phyloP scores from a whole-genome alignment of 2,329 filamentous ascomycete genomes.

The Berkeleyomyces rouxiae region DNA sequence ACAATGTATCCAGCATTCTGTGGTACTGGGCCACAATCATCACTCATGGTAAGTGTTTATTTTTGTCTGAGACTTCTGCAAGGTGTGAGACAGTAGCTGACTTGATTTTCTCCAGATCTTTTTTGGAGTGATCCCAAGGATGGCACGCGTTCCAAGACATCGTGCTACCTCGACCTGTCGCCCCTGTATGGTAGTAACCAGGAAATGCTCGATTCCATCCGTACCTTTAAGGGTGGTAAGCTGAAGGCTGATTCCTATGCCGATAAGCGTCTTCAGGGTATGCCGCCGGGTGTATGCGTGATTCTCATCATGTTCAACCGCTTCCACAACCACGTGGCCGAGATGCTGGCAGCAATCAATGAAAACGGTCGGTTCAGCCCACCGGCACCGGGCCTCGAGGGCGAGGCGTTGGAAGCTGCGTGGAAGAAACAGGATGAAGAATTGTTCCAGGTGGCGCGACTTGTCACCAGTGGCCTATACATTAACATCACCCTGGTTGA shows the following conservation, averaged over 20 bases:
- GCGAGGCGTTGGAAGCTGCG: conserved; percentile 31
- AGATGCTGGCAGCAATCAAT: conserved; percentile 70
- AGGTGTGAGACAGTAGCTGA: neutral
- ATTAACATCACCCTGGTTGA: conserved; percentile 65
- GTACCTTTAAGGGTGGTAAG: conserved; percentile 53
- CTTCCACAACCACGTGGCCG: conserved; percentile 77
- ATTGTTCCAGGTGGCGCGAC: conserved; percentile 59
- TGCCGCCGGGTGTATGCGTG: conserved; percentile 56
- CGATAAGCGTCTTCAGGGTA: conserved; percentile 51
- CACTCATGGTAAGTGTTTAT: conserved; percentile 40
- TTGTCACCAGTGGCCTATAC: conserved; percentile 60
- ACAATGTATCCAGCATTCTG: conserved; percentile 54
- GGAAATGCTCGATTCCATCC: conserved; percentile 46
- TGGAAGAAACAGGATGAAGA: conserved; percentile 62
- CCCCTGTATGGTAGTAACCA: conserved; percentile 56
- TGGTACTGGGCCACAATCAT: conserved; percentile 61
- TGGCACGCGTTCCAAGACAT: conserved; percentile 45
- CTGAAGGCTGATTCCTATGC: conserved; percentile 59
- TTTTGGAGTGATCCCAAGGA: conserved; percentile 53
- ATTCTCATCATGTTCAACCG: conserved; percentile 63
- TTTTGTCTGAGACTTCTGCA: neutral
- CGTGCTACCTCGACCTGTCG: conserved; percentile 54
- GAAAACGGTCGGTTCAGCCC: conserved; percentile 63
- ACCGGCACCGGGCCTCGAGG: conserved; percentile 33
- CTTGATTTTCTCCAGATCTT: conserved; percentile 30